A percentile compares a stretch with the other conserved stretches of the same genome.
Conservation (phyloP, 768 basidiomycete genomes). For the Thelephora ganbajun region DNA sequence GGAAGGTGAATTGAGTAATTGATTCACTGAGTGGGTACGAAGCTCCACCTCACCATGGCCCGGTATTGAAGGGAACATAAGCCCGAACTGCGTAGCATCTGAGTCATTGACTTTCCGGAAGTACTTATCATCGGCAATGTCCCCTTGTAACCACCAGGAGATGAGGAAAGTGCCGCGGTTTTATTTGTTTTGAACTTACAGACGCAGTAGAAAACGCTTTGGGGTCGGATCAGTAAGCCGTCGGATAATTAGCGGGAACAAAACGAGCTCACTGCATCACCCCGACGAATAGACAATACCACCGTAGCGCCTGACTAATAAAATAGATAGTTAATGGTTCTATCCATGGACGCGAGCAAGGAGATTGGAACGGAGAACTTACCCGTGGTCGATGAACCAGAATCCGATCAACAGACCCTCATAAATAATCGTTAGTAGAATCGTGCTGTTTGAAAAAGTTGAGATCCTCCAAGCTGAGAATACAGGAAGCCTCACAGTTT, state of each 20-base stretch:
- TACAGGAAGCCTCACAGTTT: constrained; percentile 52
- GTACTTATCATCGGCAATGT: constrained; percentile 86
- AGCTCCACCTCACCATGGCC: constrained; percentile 45
- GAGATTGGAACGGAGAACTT: constrained; percentile 17
- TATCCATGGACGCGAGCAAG: constrained; percentile 1
- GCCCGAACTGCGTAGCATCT: constrained; percentile 78
- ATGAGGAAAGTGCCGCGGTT: background rate
- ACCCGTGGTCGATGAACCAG: constrained; percentile 94
- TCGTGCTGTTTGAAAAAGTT: constrained; percentile 42
- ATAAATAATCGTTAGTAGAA: constrained; percentile 65
- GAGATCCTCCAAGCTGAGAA: constrained; percentile 2
- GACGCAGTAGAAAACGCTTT: constrained; percentile 72
- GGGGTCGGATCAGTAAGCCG: constrained; percentile 1
- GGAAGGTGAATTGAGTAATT: background rate
- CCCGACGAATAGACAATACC: constrained; percentile 73
- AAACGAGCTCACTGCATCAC: constrained; percentile 59
- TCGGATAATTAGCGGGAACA: constrained; percentile 4
- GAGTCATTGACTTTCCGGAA: constrained; percentile 92
- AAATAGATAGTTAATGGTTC: background rate
- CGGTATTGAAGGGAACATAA: constrained; percentile 56
- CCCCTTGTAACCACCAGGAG: constrained; percentile 41
- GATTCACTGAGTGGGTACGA: background rate
- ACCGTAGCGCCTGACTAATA: constrained; percentile 60
- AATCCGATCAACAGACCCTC: constrained; percentile 84
- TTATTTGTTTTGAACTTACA: constrained; percentile 35